Percentiles rank a stretch among this genome's conserved stretches.
Evolutionary conservation across 78 protist genomes (phyloP).

Genomic region (Blattamonas nauphoetae): DNA sequence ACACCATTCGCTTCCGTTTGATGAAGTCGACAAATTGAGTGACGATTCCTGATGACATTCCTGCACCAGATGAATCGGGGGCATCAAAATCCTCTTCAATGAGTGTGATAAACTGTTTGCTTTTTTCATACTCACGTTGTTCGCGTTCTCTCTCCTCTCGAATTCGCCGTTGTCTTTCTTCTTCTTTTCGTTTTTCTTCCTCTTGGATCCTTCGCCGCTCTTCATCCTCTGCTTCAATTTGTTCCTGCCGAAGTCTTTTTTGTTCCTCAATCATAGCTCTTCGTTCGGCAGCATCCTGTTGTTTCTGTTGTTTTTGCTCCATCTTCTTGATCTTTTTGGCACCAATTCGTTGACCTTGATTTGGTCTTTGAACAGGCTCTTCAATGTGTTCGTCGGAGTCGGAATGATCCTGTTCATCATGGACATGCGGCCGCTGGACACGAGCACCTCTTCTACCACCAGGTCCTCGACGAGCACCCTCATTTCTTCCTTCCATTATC

Average conservation of each 20-base stretch:
- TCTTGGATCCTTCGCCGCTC: not conserved
- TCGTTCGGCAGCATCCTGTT: not conserved
- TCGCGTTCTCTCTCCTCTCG: not conserved
- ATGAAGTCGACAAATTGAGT: not conserved
- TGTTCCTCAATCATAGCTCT: not conserved
- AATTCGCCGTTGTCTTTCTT: not conserved
- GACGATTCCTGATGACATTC: not conserved
- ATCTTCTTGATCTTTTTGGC: not conserved
- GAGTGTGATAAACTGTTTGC: not conserved
- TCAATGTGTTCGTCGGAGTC: too few relatives aligned
- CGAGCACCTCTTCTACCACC: too few relatives aligned
- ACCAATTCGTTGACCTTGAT: too few relatives aligned
- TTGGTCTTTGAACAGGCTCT: too few relatives aligned
- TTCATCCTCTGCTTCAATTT: not conserved
- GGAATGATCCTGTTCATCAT: too few relatives aligned
- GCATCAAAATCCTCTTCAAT: not conserved
- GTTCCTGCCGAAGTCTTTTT: not conserved
- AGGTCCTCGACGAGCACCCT: too few relatives aligned
- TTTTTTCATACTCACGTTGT: not conserved
- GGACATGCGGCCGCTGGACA: too few relatives aligned
- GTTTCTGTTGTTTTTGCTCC: not conserved
- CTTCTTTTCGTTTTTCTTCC: not conserved
- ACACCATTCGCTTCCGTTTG: not conserved
- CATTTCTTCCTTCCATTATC: too few relatives aligned
- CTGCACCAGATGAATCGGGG: not conserved